Evolutionary conservation across 441 rosid genomes (phyloP).

Genomic region (Arabidopsis lyrata): DNA sequence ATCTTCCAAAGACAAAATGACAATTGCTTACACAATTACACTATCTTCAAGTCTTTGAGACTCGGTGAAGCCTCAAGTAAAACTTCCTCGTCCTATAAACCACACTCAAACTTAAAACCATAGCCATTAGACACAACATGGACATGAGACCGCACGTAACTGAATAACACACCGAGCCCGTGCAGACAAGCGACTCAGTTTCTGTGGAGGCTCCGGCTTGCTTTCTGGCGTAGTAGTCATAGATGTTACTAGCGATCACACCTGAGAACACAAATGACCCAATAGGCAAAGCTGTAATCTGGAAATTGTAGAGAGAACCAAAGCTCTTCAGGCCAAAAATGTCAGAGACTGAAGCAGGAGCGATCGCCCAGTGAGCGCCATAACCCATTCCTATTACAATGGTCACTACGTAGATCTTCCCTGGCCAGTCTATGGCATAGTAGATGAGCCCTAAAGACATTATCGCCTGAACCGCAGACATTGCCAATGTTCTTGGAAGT

Average conservation of each 20-base stretch:
- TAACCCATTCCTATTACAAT: constrained; percentile 63
- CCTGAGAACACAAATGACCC: constrained; percentile 67
- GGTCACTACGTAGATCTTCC: constrained; percentile 58
- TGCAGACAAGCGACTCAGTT: constrained; percentile 49
- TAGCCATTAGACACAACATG: constrained; percentile 54
- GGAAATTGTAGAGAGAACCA: constrained; percentile 67
- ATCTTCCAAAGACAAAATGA: background rate
- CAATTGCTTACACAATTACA: background rate
- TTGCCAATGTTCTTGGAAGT: constrained; percentile 59
- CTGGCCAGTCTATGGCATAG: constrained; percentile 60
- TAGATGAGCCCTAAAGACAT: constrained; percentile 62
- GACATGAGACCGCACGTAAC: constrained; percentile 57
- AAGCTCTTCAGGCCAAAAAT: constrained; percentile 62
- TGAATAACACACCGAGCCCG: constrained; percentile 58
- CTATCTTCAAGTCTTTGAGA: constrained; percentile 42
- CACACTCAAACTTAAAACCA: constrained; percentile 55
- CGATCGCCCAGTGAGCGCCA: constrained; percentile 66
- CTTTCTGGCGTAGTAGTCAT: constrained; percentile 62
- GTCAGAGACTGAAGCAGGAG: constrained; percentile 66
- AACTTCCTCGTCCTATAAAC: constrained; percentile 61
- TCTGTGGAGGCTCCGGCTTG: constrained; percentile 47
- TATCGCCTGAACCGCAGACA: constrained; percentile 59
- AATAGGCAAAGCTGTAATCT: constrained; percentile 51
- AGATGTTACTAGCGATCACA: constrained; percentile 62
- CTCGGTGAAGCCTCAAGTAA: constrained; percentile 56